Conservation (phyloP, 352 stramenopile species). For the Globisporangium nunn region DNA sequence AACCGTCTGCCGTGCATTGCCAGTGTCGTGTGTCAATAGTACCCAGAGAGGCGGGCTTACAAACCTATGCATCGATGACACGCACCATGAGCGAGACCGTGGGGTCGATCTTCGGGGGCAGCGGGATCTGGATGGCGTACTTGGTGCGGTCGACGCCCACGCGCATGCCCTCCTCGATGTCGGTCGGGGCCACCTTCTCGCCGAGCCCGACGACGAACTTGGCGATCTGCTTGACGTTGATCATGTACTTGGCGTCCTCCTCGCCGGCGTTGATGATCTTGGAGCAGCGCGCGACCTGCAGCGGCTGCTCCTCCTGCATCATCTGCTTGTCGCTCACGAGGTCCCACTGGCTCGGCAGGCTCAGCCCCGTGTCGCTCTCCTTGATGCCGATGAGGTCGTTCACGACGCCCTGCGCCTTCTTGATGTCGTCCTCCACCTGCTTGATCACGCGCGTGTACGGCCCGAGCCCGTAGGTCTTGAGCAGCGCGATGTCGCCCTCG, state of each 20-base stretch:
- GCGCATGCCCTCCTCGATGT: slow-evolving; percentile 99
- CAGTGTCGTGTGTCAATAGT: too few species aligned
- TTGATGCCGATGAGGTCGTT: slow-evolving; percentile 96
- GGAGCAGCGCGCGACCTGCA: slow-evolving; percentile 95
- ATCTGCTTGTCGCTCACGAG: slow-evolving; percentile 99
- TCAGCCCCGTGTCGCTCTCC: slow-evolving; percentile 98
- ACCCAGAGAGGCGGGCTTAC: too few species aligned
- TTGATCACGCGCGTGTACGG: slow-evolving; percentile 97
- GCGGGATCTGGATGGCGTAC: slow-evolving; percentile 96
- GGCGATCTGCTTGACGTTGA: slow-evolving; percentile 99
- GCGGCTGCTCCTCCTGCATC: slow-evolving; percentile 98
- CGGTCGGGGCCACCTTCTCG: slow-evolving; percentile 97
- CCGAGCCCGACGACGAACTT: slow-evolving; percentile 99
- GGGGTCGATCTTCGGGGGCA: slow-evolving; percentile 99
- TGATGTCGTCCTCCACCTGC: slow-evolving; percentile 98
- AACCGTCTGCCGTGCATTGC: slow-evolving; percentile 81
- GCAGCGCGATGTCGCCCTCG: slow-evolving; percentile 96
- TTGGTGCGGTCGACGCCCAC: slow-evolving; percentile 97
- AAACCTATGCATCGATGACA: background rate
- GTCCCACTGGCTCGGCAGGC: slow-evolving; percentile 97
- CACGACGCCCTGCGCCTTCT: slow-evolving; percentile 92
- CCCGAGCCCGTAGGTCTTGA: slow-evolving; percentile 98
- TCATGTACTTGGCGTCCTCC: slow-evolving; percentile 98
- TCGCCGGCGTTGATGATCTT: slow-evolving; percentile 93
- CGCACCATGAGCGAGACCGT: slow-evolving; percentile 87